Conservation (phyloP, 371 early-diverging fungal genomes). For the Batkoa obscura region DNA sequence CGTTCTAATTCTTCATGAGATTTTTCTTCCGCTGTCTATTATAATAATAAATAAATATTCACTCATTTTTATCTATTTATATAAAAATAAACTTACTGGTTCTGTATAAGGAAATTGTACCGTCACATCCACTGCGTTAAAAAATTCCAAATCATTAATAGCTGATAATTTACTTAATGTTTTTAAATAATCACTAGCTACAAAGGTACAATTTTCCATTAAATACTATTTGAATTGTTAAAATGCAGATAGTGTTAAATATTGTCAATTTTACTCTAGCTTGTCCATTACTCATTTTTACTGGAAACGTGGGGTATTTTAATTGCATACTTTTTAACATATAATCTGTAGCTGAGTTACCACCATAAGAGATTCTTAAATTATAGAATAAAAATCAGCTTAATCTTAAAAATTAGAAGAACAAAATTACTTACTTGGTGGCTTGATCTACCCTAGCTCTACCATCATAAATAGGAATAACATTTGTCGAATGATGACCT, state of each 20-base stretch:
- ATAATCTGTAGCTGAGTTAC: slow-evolving; percentile 51
- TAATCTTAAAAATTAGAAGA: not conserved
- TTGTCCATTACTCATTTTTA: slow-evolving; percentile 52
- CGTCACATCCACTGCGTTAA: slow-evolving; percentile 32
- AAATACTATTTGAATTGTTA: slow-evolving; percentile 19
- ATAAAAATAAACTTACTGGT: slow-evolving; percentile 14
- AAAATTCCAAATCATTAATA: slow-evolving; percentile 18
- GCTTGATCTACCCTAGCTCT: slow-evolving; percentile 31
- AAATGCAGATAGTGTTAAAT: not conserved
- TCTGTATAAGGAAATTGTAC: slow-evolving; percentile 55
- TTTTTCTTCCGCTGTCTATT: slow-evolving; percentile 40
- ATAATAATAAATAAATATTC: not conserved
- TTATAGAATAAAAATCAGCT: too few relatives aligned
- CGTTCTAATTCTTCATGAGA: slow-evolving; percentile 51
- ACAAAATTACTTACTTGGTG: slow-evolving; percentile 25
- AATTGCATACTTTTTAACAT: slow-evolving; percentile 70
- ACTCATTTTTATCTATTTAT: not conserved
- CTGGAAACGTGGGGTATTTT: slow-evolving; percentile 77
- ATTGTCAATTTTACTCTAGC: slow-evolving; percentile 26
- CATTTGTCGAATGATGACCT: slow-evolving; percentile 47
- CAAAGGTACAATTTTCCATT: slow-evolving; percentile 37
- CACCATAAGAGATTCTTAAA: slow-evolving; percentile 40
- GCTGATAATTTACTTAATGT: slow-evolving; percentile 28
- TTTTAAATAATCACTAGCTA: slow-evolving; percentile 52
- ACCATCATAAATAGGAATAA: slow-evolving; percentile 51